Evolutionary conservation across 768 basidiomycete species (phyloP).

Genomic region (Panus rudis): DNA sequence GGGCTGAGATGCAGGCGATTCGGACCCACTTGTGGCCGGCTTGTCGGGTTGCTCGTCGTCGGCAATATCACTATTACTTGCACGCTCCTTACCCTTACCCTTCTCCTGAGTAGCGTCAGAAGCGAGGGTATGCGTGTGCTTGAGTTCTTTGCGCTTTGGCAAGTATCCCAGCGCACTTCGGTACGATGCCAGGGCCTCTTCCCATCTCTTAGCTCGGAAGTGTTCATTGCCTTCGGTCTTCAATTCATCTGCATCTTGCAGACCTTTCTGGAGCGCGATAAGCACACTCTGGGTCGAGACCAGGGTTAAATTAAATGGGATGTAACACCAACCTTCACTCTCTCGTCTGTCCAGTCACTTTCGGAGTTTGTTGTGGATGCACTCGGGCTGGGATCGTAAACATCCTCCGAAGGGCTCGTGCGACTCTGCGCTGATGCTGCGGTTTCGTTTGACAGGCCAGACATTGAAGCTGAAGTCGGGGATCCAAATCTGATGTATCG

Average conservation of each 20-base stretch:
- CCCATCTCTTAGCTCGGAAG: slow-evolving; percentile 62
- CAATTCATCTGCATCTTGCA: slow-evolving; percentile 49
- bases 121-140: not conserved
- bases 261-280: slow-evolving; percentile 28
- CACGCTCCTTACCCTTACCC: slow-evolving; percentile 13
- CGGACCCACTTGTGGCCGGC: slow-evolving; percentile 12
- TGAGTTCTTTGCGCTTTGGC: slow-evolving; percentile 36
- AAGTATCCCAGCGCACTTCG: slow-evolving; percentile 58
- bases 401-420: too few relatives aligned
- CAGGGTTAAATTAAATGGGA: too few relatives aligned
- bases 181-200: slow-evolving; percentile 66
- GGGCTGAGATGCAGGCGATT: slow-evolving; percentile 17
- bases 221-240: slow-evolving; percentile 72
- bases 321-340: too few relatives aligned
- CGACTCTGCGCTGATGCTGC: too few relatives aligned
- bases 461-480: too few relatives aligned
- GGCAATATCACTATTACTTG: slow-evolving; percentile 12
- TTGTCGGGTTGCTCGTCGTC: slow-evolving; percentile 14
- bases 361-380: too few relatives aligned
- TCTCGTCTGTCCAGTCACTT: too few relatives aligned
- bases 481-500: too few relatives aligned
- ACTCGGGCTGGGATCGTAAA: too few relatives aligned
- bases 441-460: too few relatives aligned
- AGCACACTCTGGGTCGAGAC: not conserved
- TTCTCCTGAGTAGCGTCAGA: slow-evolving; percentile 12